Evolutionary conservation across 768 basidiomycete species (phyloP).

Genomic region (Leccinellum rugosiceps): DNA sequence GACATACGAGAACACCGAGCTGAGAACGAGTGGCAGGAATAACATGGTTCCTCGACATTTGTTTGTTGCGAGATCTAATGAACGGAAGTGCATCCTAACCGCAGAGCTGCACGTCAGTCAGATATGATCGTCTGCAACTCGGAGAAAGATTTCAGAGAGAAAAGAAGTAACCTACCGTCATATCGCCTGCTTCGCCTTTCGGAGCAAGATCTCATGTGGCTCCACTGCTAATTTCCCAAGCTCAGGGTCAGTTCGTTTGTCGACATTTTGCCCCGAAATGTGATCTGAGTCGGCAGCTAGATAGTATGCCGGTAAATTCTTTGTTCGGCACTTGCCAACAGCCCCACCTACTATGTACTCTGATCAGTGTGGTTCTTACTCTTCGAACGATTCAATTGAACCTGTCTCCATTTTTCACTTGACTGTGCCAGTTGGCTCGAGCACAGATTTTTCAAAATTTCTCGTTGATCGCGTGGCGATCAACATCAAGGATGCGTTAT

Average conservation of each 20-base stretch:
- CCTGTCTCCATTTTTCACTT: too few relatives aligned
- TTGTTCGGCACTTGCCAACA: not conserved
- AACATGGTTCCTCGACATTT: not conserved
- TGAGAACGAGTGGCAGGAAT: not conserved
- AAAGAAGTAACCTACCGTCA: not conserved
- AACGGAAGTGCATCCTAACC: not conserved
- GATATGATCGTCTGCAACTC: not conserved
- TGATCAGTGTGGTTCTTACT: too few relatives aligned
- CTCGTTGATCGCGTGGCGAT: too few relatives aligned
- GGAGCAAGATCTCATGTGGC: not conserved
- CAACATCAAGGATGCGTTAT: too few relatives aligned
- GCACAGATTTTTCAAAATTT: too few relatives aligned
- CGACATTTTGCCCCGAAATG: not conserved
- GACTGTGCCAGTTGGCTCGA: too few relatives aligned
- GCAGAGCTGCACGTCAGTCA: not conserved
- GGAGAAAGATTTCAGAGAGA: not conserved
- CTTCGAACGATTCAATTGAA: too few relatives aligned
- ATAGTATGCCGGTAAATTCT: not conserved
- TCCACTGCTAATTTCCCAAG: not conserved
- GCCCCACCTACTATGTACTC: too few relatives aligned
- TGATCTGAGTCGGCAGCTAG: not conserved
- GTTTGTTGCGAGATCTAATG: not conserved
- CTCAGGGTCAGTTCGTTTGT: not conserved
- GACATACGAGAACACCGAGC: not conserved
- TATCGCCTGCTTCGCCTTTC: not conserved